Evolutionary conservation across 768 basidiomycete genomes (phyloP), one percentile per base, ranked within the genome.

Genomic region (Suillus lakei): DNA sequence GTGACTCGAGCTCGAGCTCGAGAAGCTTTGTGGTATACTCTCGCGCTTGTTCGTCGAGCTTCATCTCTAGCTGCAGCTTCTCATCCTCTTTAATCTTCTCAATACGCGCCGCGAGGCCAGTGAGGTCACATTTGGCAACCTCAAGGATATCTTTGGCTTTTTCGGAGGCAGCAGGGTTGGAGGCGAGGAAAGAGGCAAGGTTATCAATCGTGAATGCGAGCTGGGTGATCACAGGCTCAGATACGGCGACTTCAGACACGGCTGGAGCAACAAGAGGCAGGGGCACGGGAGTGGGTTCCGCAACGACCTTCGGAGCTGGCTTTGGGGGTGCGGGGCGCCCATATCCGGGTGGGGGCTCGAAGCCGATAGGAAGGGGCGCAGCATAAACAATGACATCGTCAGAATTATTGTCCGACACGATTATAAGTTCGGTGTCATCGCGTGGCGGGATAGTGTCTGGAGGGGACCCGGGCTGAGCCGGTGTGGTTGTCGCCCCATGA

Each of bases 341-440:
- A 76, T 88, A 98, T 23, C 97, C 97, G 28, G 94, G 94, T 39
- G 97, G 96, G 12, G 91, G 94, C 76, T 98, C 96, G 75, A 93
- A 94, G 15, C 96, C 97, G 60, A 99, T 78, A n/a, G 97, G 98
- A 28, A 99, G 82, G 7, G 91, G 90, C 21, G 79, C 84, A 53
- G 80, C 77, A 73, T 97, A 97, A 23, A 91, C 80, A 6, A 41
- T 12, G 6, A 74, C 60, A 53, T 80, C 79, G 34, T 79, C 78
- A 67, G 63, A 61, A 59, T 74, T 67, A 12, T 67, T 65, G 32
- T 73, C 74, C 3, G 71, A 62, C 56, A 72, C 62, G 23, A 74
- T 66, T n/a, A 76, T 54, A 23, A 77, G 59, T 21, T 76, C 74
- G 3, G 71, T 71, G 13, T 70, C 69, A 10, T 70, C 68, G 18